Percentiles rank a stretch among this genome's conserved stretches.
These are phyloP conservation scores for Proliferodiscus dingleyae DNA, from an alignment of 2,329 filamentous ascomycete genomes.

Conservation along the genomic window DNA sequence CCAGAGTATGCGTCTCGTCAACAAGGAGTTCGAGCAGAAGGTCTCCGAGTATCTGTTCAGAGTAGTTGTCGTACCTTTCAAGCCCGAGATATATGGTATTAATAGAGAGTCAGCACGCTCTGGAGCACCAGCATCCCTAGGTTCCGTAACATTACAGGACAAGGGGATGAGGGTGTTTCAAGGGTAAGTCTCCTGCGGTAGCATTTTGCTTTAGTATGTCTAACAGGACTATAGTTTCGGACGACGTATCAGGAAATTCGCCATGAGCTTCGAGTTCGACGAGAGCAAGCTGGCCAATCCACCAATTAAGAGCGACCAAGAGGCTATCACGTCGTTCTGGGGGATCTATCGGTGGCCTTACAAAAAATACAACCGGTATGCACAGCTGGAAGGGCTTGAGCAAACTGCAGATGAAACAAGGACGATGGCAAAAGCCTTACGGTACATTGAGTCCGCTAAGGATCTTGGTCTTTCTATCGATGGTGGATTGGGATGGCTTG, in stretches of 20 bases:
- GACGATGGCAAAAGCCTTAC: constrained; percentile 57
- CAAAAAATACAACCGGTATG: constrained; percentile 53
- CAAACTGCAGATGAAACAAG: constrained; percentile 58
- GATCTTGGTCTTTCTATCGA: constrained; percentile 66
- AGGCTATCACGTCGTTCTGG: constrained; percentile 54
- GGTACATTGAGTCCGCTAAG: constrained; percentile 47
- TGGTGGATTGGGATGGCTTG: constrained; percentile 62
- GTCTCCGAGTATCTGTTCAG: constrained; percentile 55
- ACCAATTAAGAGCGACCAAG: constrained; percentile 51
- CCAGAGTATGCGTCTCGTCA: constrained; percentile 57
- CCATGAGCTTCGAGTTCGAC: constrained; percentile 64
- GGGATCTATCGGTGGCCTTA: constrained; percentile 62
- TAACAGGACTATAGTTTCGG: constrained; percentile 40
- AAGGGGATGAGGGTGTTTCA: constrained; percentile 57
- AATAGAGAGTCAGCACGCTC: constrained; percentile 31
- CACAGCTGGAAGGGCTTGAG: constrained; percentile 55
- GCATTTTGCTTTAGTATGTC: background rate
- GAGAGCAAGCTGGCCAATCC: constrained; percentile 46
- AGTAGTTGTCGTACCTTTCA: constrained; percentile 62
- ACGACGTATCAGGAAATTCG: constrained; percentile 56
- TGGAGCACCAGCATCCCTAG: constrained; percentile 8
- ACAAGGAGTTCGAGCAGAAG: constrained; percentile 52
- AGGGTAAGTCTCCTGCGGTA: constrained; percentile 27
- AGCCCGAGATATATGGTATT: constrained; percentile 56
- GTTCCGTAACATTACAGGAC: constrained; percentile 31